Conservation (phyloP, 148 eudicot species). For the Cornus kousa region DNA sequence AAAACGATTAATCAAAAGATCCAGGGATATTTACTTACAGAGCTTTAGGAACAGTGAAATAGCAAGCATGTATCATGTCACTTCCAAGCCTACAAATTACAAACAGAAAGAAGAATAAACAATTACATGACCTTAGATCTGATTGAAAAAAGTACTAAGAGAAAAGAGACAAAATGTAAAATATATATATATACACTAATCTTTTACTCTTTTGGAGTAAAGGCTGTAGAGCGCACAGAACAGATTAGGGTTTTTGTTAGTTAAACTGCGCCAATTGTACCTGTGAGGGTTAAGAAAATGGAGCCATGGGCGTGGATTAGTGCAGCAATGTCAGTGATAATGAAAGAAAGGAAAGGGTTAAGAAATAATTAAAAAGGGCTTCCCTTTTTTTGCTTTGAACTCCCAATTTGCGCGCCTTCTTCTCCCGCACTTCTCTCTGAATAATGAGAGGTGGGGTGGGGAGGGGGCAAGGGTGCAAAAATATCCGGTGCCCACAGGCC, state of each 20-base stretch:
- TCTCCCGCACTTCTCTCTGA: no score
- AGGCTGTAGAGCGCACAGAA: no score
- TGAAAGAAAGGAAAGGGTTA: no score
- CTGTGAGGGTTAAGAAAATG: background rate
- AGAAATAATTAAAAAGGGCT: no score
- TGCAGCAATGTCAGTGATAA: no score
- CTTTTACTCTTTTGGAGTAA: background rate
- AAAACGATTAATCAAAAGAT: background rate
- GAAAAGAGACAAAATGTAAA: background rate
- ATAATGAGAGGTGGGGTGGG: no score
- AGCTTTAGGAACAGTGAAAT: conserved; percentile 8
- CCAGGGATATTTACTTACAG: background rate
- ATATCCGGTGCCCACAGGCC: no score
- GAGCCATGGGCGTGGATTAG: background rate
- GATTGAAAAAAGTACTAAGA: background rate
- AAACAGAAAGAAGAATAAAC: background rate
- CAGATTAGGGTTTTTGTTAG: no score
- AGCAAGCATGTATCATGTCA: conserved; percentile 8
- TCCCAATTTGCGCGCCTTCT: no score
- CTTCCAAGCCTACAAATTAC: background rate
- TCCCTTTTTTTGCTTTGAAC: no score
- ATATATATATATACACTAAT: no score
- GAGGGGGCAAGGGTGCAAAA: no score
- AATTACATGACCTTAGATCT: background rate
- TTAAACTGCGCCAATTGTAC: background rate